These are phyloP conservation scores for Fusarium albidum DNA, from an alignment of 2,329 filamentous ascomycete species.

Conservation along the genomic window DNA sequence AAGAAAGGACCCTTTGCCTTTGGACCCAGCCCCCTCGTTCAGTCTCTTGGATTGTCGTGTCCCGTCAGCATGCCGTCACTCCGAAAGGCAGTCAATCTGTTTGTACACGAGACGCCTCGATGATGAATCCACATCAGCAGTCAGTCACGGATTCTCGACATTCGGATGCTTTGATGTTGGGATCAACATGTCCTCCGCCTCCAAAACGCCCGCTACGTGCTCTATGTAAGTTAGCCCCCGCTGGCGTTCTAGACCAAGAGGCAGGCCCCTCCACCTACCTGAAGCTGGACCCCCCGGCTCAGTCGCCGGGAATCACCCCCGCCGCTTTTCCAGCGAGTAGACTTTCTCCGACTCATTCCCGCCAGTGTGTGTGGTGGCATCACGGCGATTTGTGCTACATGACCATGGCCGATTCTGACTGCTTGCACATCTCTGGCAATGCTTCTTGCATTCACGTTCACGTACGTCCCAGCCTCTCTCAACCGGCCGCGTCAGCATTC, in stretches of 20 bases:
- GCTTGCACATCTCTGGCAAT: too few species aligned
- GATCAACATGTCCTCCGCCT: neutral
- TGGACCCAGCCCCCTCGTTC: neutral
- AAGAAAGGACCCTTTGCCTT: too few species aligned
- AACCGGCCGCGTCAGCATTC: constrained; percentile 28
- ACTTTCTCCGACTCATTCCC: neutral
- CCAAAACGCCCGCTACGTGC: neutral
- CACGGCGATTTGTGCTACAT: constrained; percentile 5
- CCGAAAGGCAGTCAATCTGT: constrained; percentile 4
- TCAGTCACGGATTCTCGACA: neutral
- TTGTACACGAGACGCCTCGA: constrained; percentile 2
- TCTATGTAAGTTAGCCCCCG: too few species aligned
- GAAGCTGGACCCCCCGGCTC: neutral
- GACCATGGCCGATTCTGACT: neutral
- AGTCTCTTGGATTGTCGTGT: neutral
- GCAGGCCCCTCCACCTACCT: constrained; percentile 6
- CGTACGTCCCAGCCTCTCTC: constrained; percentile 13
- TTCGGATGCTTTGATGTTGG: neutral
- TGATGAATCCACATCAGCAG: constrained; percentile 1
- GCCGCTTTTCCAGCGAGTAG: neutral
- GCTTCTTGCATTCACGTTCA: constrained; percentile 3
- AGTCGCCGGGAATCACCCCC: neutral
- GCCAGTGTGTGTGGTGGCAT: constrained; percentile 16
- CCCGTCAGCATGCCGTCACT: constrained; percentile 8
- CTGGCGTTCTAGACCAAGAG: constrained; percentile 8